Evolutionary conservation across 139 green algal genomes (phyloP).

Genomic region (Coccomyxa sp.): DNA sequence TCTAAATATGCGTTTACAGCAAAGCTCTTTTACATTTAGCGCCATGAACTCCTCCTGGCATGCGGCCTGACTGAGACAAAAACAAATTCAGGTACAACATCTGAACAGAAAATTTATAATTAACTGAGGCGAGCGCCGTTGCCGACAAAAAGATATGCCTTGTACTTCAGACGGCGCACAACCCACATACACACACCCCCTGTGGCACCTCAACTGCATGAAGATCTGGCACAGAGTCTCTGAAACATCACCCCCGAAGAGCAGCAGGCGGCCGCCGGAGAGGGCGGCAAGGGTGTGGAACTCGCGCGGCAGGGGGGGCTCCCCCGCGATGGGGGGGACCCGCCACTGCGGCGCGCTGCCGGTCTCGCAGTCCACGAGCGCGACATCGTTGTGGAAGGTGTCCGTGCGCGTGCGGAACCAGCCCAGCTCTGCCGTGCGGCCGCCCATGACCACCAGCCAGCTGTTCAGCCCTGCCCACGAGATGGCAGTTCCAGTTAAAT

Average conservation of each 20-base stretch:
- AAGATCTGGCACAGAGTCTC: background rate
- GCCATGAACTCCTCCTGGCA: no score
- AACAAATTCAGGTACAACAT: no score
- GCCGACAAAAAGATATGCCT: background rate
- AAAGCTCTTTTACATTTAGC: no score
- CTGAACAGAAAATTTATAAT: no score
- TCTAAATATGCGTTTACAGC: no score
- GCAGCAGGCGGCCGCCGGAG: slow-evolving; percentile 43
- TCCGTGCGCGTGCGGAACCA: slow-evolving; percentile 26
- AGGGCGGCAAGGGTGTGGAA: slow-evolving; percentile 59
- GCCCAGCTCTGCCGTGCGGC: slow-evolving; percentile 16
- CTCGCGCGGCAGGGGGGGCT: slow-evolving; percentile 49
- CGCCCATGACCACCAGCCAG: slow-evolving; percentile 22
- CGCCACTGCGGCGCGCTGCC: slow-evolving; percentile 1
- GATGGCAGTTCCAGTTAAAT: background rate
- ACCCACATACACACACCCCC: background rate
- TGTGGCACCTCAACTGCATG: background rate
- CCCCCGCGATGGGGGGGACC: background rate
- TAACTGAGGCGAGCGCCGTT: background rate
- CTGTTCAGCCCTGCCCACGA: background rate
- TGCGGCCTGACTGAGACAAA: no score
- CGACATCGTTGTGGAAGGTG: slow-evolving; percentile 25
- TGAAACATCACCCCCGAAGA: slow-evolving; percentile 48
- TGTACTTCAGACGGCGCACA: no score
- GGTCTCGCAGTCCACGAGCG: slow-evolving; percentile 12